Percentiles rank a stretch among this genome's conserved stretches.
Conservation (phyloP, 2,329 filamentous ascomycete species). For the Pseudogymnoascus sp. region DNA sequence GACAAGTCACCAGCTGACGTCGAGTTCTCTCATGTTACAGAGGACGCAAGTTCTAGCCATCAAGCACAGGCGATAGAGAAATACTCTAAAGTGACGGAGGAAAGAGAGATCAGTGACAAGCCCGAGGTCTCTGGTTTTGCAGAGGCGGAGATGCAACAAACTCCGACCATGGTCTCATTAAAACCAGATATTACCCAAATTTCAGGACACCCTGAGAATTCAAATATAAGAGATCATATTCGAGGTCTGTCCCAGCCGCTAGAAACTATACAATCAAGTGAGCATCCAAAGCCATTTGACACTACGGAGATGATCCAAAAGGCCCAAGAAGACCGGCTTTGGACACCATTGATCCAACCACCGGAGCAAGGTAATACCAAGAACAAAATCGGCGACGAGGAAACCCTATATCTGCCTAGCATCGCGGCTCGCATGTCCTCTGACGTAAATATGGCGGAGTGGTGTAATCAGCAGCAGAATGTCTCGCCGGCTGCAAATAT, state of each 20-base stretch:
- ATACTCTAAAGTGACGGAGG: neutral
- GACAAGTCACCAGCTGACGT: neutral
- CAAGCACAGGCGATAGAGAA: neutral
- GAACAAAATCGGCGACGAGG: neutral
- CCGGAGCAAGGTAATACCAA: neutral
- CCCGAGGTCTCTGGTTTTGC: neutral
- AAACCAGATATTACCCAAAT: neutral
- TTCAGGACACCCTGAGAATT: neutral
- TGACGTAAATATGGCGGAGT: neutral
- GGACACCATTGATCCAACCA: neutral
- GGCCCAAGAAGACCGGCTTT: neutral
- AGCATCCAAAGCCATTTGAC: neutral
- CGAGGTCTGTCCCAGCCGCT: neutral
- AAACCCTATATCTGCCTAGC: neutral
- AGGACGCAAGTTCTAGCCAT: neutral
- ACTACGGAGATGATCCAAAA: neutral
- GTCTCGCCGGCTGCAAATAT: neutral
- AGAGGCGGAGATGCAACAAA: neutral
- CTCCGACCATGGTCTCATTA: neutral
- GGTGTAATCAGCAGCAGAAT: neutral
- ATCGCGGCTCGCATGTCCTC: neutral
- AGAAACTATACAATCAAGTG: neutral
- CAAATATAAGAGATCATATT: neutral
- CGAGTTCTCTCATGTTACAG: neutral
- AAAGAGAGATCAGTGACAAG: neutral